Base-by-base conservation (phyloP, 352 stramenopile genomes). In the Pythium volutum region DNA sequence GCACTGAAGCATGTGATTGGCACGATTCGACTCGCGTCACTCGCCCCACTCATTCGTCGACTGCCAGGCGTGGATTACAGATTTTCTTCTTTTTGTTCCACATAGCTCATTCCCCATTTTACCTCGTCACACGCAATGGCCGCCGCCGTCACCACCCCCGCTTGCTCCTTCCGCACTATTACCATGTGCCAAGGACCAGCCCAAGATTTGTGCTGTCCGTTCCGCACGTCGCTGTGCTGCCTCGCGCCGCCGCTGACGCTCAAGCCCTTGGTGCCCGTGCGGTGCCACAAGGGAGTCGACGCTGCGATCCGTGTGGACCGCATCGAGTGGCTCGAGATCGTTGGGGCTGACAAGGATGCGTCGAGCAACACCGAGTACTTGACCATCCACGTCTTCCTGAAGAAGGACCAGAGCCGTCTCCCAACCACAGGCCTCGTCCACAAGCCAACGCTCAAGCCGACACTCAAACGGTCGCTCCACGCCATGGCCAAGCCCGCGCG, bases 281-380 rank as follows among this genome's bases (percentile, higher is more conserved):
- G 42, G 12, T 45, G 26, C 41, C 46, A 50, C 29, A 61, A 47
- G 43, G 54, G 54, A 22, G 11, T 51, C 11, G 54, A 61, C 29
- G 42, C 54, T 10, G 36, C 54, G 11, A 27, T 46, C 15, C 55
- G 43, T 8, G 16, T 62, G 8, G 36, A 50, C 36, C 20, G 18
- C 31, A 55, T 62, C 45, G 55, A 61, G 42, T 54, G 54, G 54
- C 3, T 62, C 18, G 55, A 62, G 43, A 29, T 55, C 45, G 34
- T 23, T 20, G 55, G 55, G 16, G 23, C 23, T 20, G 18, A 47
- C 2, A 20, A 23, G 3, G 23, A 42, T 15, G 5, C n/a, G 22
- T n/a, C 34, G 11, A 34, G 55, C 22, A 34, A 47, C 55, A 62
- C 39, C 29, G 23, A 11, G 3, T 54, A 55, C 45, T 62, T 55